Conservation (phyloP, 177 flowering plant genomes). For the Vitis hybrid region DNA sequence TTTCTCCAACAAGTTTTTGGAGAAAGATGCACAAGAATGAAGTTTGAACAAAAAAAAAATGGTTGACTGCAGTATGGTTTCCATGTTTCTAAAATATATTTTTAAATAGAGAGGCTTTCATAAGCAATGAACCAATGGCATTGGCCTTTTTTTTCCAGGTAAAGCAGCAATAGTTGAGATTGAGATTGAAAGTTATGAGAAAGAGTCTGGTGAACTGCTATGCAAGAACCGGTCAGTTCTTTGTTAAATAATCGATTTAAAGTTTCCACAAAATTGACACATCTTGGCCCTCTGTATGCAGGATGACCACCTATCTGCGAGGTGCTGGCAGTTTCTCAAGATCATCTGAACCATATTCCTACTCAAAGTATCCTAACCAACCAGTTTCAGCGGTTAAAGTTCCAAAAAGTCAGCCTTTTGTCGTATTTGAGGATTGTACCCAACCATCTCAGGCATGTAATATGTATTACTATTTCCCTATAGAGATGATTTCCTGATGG, state of each 20-base stretch:
- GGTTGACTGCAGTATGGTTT: no score
- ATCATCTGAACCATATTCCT: conserved; percentile 66
- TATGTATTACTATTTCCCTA: not conserved
- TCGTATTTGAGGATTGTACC: conserved; percentile 64
- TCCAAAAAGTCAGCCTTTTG: conserved; percentile 64
- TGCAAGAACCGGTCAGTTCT: conserved; percentile 78
- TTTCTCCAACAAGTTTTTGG: no score
- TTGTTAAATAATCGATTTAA: not conserved
- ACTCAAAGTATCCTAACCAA: conserved; percentile 55
- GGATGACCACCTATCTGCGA: conserved; percentile 58
- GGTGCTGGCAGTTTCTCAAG: conserved; percentile 98
- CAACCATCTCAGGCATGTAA: conserved; percentile 72
- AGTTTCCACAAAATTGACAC: conserved; percentile 1
- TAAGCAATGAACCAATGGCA: no score
- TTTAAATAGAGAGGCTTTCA: no score
- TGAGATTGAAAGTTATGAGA: conserved; percentile 64
- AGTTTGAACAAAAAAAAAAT: no score
- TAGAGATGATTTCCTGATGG: no score
- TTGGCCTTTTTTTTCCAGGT: conserved; percentile 37
- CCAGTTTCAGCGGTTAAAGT: conserved; percentile 43
- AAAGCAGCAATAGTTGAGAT: conserved; percentile 84
- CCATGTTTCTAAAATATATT: no score
- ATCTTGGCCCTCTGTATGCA: conserved; percentile 23
- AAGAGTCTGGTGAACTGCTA: conserved; percentile 63
- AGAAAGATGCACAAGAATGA: no score